Base-by-base conservation (phyloP, 2,329 filamentous ascomycete genomes). In the Cladosporium sp. region DNA sequence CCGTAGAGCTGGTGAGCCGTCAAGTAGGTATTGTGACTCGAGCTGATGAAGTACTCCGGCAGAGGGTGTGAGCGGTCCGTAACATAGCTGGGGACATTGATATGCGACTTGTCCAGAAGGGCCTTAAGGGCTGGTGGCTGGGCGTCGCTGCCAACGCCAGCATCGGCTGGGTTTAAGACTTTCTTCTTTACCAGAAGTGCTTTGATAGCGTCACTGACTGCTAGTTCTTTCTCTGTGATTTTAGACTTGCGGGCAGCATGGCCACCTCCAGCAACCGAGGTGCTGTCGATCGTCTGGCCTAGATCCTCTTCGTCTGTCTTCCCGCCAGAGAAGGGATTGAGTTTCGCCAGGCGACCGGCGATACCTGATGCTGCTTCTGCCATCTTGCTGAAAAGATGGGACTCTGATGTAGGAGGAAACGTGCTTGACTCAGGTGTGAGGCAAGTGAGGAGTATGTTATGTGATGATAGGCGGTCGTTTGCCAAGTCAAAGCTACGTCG, bases 21-120 rank as follows among this genome's bases (percentile, higher is more conserved):
- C 37, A 96, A 75, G 67, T 96, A 96, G 1, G 91, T 96, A 66
- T 96, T 96, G 73, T 96, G 92, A 64, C 89, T 96, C 58, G 89
- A 95, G 55, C 85, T 95, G 66, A 96, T 90, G 68, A 89, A 96
- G 72, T 96, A 96, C 7, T 22, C 17, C 20, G 20, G 27, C n/a
- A 42, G 12, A 3, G 39, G 22, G 11, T 5, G 29, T 29, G 39
- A 29, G 7, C 27, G 39, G 17, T 42, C 39, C n/a, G 76, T 75
- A 11, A 84, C 65, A 48, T 75, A 67, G 2, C 64, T 54, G 0
- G 83, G 83, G 1, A 85, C 79, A 32, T 72, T 61, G 58, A 83
- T 76, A 64, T 85, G 80, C 27, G 79, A 75, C 56, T 74, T 78
- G 54, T 77, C 72, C 6, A 86, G 70, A 13, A 86, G 67, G 2